Evolutionary conservation across 169 alveolate species (phyloP).

Genomic region (Eimeria falciformis): DNA sequence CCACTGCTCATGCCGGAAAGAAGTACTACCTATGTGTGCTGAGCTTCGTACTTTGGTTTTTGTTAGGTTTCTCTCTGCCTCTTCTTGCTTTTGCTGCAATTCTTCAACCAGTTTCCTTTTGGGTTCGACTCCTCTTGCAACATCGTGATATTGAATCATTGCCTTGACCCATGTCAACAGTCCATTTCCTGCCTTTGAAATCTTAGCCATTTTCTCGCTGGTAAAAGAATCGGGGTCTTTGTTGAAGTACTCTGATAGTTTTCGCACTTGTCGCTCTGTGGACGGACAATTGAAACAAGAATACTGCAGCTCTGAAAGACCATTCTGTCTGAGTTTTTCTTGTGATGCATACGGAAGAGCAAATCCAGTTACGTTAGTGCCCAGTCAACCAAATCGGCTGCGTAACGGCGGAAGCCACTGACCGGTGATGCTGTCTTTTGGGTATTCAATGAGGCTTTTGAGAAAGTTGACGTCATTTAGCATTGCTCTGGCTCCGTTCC

Average conservation of each 20-base stretch:
- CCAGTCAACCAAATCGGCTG: too few species aligned
- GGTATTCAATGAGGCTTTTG: constrained; percentile 85
- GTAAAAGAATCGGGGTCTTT: constrained; percentile 87
- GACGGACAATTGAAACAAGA: background rate
- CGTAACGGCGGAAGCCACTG: background rate
- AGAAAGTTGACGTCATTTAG: constrained; percentile 88
- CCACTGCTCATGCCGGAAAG: too few species aligned
- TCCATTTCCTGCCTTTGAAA: constrained; percentile 94
- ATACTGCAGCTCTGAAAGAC: background rate
- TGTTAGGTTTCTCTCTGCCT: constrained; percentile 91
- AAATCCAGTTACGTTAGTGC: too few species aligned
- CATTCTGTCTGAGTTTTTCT: too few species aligned
- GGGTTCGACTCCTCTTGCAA: constrained; percentile 93
- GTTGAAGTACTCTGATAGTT: constrained; percentile 86
- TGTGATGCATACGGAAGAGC: too few species aligned
- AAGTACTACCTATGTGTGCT: too few species aligned
- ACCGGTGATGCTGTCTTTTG: constrained; percentile 85
- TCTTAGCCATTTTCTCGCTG: constrained; percentile 87
- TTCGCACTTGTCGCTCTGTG: constrained; percentile 84
- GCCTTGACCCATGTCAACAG: constrained; percentile 92
- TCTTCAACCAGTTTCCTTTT: constrained; percentile 90
- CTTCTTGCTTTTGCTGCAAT: constrained; percentile 87
- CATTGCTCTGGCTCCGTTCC: constrained; percentile 92
- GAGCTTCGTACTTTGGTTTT: constrained; percentile 85
- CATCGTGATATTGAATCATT: constrained; percentile 91